phyloP scores from a whole-genome alignment of 1,284 basidiomycete species.

The Puccinia novopanici region DNA sequence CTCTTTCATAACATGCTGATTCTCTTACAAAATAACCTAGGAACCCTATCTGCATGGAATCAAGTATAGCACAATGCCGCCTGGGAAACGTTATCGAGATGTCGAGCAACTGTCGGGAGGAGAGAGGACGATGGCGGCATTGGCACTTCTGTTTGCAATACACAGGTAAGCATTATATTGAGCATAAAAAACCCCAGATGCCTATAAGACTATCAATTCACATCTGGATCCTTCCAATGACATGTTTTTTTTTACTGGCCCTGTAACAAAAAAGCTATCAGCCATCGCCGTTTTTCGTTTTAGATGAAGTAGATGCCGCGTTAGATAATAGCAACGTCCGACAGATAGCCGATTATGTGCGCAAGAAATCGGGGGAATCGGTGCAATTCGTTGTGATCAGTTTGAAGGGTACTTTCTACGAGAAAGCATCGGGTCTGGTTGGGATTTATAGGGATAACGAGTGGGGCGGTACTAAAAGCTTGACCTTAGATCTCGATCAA shows the following conservation, averaged over 20 bases:
- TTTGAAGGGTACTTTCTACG: conserved; percentile 67
- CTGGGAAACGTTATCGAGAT: conserved; percentile 97
- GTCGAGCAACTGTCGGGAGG: conserved; percentile 98
- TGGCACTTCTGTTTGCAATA: conserved; percentile 92
- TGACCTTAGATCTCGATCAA: conserved; percentile 77
- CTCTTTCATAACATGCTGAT: neutral
- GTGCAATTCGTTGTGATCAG: conserved; percentile 60
- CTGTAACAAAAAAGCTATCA: conserved; percentile 66
- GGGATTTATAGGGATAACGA: conserved; percentile 93
- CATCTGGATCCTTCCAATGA: neutral
- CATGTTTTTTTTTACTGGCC: neutral
- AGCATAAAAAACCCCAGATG: neutral
- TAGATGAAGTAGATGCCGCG: conserved; percentile 97
- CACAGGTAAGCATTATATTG: conserved; percentile 65
- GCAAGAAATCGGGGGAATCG: conserved; percentile 57
- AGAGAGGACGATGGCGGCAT: conserved; percentile 95
- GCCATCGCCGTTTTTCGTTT: conserved; percentile 96
- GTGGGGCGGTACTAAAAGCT: conserved; percentile 80
- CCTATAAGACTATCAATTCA: neutral
- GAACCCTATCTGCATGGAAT: conserved; percentile 94
- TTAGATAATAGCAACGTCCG: conserved; percentile 94
- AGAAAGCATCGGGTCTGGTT: conserved; percentile 84
- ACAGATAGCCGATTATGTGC: conserved; percentile 86
- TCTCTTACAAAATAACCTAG: conserved; percentile 60
- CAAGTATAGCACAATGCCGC: conserved; percentile 98